phyloP scores from a whole-genome alignment of 2,329 filamentous ascomycete genomes.

The Neofusicoccum laricinum region DNA sequence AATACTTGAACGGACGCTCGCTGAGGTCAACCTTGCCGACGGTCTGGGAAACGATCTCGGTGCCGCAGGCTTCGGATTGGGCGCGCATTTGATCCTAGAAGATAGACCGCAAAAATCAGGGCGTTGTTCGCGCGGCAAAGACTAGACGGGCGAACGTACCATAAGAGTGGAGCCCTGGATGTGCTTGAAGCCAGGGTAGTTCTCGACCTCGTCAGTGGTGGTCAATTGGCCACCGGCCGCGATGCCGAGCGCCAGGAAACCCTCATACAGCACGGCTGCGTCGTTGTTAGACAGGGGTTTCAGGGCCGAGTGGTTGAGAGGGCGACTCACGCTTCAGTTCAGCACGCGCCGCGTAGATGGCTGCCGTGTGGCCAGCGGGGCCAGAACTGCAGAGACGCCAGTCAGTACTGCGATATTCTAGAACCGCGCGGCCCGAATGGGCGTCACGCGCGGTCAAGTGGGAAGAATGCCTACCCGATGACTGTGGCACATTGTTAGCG shows the following conservation, averaged over 20 bases:
- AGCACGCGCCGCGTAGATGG: slow-evolving; percentile 91
- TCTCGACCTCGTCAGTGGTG: slow-evolving; percentile 97
- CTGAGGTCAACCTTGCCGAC: slow-evolving; percentile 80
- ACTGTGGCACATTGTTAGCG: slow-evolving; percentile 30
- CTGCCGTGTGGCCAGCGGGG: slow-evolving; percentile 94
- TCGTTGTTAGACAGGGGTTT: slow-evolving; percentile 22
- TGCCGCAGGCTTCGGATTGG: slow-evolving; percentile 90
- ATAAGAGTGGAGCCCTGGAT: slow-evolving; percentile 88
- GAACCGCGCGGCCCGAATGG: slow-evolving; percentile 16
- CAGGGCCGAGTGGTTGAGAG: not conserved
- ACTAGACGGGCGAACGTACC: slow-evolving; percentile 45
- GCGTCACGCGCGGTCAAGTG: not conserved
- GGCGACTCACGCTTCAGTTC: slow-evolving; percentile 74
- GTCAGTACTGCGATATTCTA: slow-evolving; percentile 44
- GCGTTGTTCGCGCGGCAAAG: not conserved
- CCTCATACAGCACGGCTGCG: slow-evolving; percentile 85
- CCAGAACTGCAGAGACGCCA: slow-evolving; percentile 70
- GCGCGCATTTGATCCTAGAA: slow-evolving; percentile 78
- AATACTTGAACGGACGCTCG: slow-evolving; percentile 87
- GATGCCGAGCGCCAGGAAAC: slow-evolving; percentile 95
- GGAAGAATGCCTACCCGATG: slow-evolving; percentile 32
- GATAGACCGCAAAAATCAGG: slow-evolving; percentile 19
- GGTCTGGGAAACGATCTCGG: slow-evolving; percentile 89
- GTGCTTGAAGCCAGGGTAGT: slow-evolving; percentile 92
- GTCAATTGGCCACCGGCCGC: slow-evolving; percentile 95